These are phyloP conservation scores for Macadamia integrifolia DNA, from an alignment of 164 flowering plant genomes.

Conservation along the genomic window DNA sequence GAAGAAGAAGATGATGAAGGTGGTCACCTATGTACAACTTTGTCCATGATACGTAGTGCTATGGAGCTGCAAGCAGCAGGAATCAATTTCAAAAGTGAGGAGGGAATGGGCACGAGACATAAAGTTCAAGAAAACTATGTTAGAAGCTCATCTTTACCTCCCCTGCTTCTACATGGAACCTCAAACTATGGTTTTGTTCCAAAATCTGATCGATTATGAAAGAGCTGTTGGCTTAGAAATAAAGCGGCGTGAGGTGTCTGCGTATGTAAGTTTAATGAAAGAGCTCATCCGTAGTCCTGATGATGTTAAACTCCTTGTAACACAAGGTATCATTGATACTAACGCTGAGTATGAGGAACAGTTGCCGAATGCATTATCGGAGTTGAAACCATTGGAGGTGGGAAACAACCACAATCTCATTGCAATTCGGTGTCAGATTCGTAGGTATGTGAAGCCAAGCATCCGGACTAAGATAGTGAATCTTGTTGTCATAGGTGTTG, in stretches of 20 bases:
- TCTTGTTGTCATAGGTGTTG: too few relatives aligned
- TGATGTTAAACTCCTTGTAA: slow-evolving; percentile 4
- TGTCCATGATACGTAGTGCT: not conserved
- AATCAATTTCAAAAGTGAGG: not conserved
- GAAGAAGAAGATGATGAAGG: not conserved
- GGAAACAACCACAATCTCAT: too few relatives aligned
- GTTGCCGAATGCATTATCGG: too few relatives aligned
- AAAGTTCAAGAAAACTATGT: slow-evolving; percentile 8
- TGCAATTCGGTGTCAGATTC: too few relatives aligned
- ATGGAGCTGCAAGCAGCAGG: slow-evolving; percentile 3
- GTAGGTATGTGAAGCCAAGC: too few relatives aligned
- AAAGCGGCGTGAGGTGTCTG: not conserved
- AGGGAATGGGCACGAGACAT: not conserved
- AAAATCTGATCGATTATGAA: slow-evolving; percentile 7
- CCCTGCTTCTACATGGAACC: not conserved
- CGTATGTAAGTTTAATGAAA: not conserved
- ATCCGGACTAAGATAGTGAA: too few relatives aligned
- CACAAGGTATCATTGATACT: too few relatives aligned
- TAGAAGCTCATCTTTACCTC: not conserved
- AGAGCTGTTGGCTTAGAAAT: not conserved
- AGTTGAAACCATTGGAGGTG: too few relatives aligned
- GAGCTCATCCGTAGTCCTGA: not conserved
- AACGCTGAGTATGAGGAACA: too few relatives aligned
- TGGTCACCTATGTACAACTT: too few relatives aligned
- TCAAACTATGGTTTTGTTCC: not conserved